These are phyloP conservation scores for Vigna hirtella DNA, from an alignment of 306 rosid species.

Conservation along the genomic window DNA sequence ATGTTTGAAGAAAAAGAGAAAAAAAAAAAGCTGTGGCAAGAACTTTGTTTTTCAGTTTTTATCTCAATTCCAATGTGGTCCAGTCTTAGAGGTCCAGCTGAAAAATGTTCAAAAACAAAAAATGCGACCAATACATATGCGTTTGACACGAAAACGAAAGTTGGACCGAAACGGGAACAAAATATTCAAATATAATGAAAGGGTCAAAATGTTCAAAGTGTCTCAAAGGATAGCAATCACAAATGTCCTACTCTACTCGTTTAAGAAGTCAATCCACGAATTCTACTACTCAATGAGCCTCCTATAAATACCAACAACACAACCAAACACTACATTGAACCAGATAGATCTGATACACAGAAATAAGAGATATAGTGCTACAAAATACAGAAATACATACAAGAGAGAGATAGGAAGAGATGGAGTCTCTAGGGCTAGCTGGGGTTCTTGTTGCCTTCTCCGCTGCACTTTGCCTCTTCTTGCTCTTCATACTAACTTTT, in stretches of 20 bases:
- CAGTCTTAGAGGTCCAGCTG: background rate
- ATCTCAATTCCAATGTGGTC: background rate
- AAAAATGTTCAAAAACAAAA: background rate
- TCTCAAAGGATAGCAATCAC: background rate
- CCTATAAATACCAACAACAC: constrained; percentile 60
- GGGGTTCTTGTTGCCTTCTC: constrained; percentile 32
- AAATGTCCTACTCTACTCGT: constrained; percentile 12
- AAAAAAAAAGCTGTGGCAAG: too few relatives aligned
- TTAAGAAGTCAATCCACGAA: constrained; percentile 53
- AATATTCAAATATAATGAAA: constrained; percentile 27
- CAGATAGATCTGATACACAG: background rate
- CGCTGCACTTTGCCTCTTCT: constrained; percentile 36
- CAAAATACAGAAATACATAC: background rate
- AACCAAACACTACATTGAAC: constrained; percentile 10
- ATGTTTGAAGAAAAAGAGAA: too few relatives aligned
- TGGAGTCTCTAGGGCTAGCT: constrained; percentile 48
- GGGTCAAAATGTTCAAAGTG: constrained; percentile 36
- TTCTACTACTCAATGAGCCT: background rate
- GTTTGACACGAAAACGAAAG: constrained; percentile 36
- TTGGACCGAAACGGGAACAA: constrained; percentile 9
- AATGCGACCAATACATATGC: constrained; percentile 5
- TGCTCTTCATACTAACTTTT: constrained; percentile 47
- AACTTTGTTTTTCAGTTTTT: background rate
- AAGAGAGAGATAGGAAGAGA: constrained; percentile 8
- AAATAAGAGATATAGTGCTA: background rate